Conservation (phyloP, 345 rosid species). For the Rhodamnia argentea region DNA sequence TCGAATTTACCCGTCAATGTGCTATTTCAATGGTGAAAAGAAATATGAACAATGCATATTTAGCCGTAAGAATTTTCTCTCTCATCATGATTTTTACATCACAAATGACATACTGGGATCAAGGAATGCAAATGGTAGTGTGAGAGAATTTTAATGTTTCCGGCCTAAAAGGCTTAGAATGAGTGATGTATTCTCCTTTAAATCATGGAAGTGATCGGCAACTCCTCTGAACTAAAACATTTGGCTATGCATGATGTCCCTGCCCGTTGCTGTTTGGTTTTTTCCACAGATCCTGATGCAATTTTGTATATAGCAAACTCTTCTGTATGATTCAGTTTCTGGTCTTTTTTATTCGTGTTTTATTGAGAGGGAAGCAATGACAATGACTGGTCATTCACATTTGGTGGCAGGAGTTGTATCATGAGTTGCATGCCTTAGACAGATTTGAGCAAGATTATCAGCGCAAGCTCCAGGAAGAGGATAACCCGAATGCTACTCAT, state of each 20-base stretch:
- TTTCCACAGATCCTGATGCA: not conserved
- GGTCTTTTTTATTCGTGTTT: not conserved
- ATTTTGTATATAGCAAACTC: not conserved
- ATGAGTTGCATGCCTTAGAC: conserved; percentile 93
- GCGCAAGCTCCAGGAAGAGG: conserved; percentile 91
- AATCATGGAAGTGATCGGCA: not conserved
- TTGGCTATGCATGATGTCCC: not conserved
- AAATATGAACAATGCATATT: not conserved
- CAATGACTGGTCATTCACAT: not conserved
- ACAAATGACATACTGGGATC: not conserved
- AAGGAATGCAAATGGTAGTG: not conserved
- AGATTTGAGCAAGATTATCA: conserved; percentile 97
- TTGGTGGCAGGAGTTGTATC: conserved; percentile 75
- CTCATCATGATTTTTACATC: not conserved
- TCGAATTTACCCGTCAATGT: not conserved
- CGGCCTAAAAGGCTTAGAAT: not conserved
- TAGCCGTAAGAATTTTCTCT: not conserved
- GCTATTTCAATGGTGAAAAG: not conserved
- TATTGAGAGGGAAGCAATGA: not conserved
- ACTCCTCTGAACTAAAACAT: not conserved
- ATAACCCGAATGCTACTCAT: conserved; percentile 58
- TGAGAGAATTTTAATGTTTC: not conserved
- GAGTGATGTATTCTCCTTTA: not conserved
- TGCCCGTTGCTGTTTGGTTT: not conserved
- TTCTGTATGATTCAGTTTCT: not conserved